Conservation (phyloP, 345 rosid species). For the Brassica nigra region DNA sequence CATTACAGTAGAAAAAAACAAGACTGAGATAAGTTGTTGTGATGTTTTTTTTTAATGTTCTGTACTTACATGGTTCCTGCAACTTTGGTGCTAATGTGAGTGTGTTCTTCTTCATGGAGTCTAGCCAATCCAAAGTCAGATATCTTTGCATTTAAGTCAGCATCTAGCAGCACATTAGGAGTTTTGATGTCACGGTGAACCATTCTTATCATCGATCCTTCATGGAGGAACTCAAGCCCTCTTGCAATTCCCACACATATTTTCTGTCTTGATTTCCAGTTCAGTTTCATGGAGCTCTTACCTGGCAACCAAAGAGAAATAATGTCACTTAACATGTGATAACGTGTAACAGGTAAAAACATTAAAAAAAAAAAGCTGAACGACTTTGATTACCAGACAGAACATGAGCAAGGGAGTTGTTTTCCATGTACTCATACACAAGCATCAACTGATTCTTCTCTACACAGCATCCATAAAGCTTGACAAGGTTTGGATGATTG, state of each 20-base stretch:
- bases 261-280: constrained; percentile 52
- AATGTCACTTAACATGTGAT: background rate
- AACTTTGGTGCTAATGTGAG: constrained; percentile 59
- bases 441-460: background rate
- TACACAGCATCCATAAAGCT: background rate
- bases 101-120: constrained; percentile 51
- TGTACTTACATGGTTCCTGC: constrained; percentile 58
- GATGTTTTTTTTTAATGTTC: background rate
- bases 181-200: constrained; percentile 70
- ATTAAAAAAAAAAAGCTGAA: no score
- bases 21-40: background rate
- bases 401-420: background rate
- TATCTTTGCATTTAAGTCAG: constrained; percentile 54
- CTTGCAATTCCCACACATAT: constrained; percentile 61
- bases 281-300: constrained; percentile 28
- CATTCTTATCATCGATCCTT: constrained; percentile 54
- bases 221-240: constrained; percentile 63
- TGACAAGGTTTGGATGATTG: background rate
- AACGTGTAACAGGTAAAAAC: no score
- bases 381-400: background rate
- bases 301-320: background rate
- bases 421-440: background rate
- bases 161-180: constrained; percentile 57
- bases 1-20: background rate
- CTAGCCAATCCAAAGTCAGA: constrained; percentile 73